phyloP scores from a whole-genome alignment of 2,329 filamentous ascomycete genomes.

The Aspergillus novofumigatus region DNA sequence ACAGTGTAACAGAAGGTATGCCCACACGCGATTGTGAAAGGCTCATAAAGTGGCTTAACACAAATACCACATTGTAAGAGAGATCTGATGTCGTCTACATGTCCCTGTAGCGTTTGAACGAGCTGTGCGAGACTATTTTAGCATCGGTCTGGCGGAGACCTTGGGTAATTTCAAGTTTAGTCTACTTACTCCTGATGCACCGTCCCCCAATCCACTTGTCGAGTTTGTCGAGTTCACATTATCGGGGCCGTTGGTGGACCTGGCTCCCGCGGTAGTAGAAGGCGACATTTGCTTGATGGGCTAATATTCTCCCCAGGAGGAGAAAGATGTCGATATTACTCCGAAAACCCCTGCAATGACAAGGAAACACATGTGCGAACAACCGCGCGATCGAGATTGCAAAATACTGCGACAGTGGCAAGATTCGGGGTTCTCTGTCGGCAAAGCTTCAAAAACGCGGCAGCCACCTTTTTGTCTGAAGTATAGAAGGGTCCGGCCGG shows the following conservation, averaged over 20 bases:
- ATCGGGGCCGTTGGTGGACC: conserved; percentile 6
- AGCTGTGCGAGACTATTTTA: conserved; percentile 26
- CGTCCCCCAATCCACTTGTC: conserved; percentile 10
- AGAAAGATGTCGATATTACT: neutral
- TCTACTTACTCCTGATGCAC: conserved; percentile 29
- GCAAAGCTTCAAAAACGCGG: neutral
- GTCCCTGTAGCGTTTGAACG: conserved; percentile 44
- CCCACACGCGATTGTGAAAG: conserved; percentile 63
- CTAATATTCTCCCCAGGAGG: neutral
- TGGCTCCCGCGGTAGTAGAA: conserved; percentile 7
- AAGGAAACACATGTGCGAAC: neutral
- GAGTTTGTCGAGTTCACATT: conserved; percentile 7
- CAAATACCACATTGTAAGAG: conserved; percentile 66
- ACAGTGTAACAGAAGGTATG: conserved; percentile 70
- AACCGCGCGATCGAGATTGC: neutral
- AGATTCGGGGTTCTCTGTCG: neutral
- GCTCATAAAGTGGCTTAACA: conserved; percentile 64
- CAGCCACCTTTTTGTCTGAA: neutral
- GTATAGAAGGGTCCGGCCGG: neutral
- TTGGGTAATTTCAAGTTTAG: neutral
- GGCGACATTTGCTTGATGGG: conserved; percentile 12
- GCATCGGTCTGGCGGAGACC: conserved; percentile 1
- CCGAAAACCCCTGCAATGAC: neutral
- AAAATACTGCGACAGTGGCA: neutral
- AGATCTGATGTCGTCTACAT: conserved; percentile 58